These are phyloP conservation scores for Arabidopsis arenosa DNA, from an alignment of 345 rosid species.

Conservation along the genomic window DNA sequence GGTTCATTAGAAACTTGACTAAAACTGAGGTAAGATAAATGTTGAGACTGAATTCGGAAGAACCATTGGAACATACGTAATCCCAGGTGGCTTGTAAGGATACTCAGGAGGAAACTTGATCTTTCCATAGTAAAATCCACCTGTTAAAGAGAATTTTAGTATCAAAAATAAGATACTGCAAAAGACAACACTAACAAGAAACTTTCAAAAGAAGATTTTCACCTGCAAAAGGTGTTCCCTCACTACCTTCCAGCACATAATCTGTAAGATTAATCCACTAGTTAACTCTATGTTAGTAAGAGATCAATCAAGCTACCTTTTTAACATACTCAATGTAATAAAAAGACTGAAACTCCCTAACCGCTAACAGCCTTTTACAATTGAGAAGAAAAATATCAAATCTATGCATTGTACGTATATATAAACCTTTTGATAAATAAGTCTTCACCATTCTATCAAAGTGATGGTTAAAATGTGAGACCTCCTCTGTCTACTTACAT, in stretches of 20 bases:
- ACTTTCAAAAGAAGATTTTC: constrained; percentile 34
- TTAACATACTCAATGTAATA: constrained; percentile 1
- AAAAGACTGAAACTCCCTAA: constrained; percentile 15
- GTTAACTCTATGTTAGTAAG: constrained; percentile 15
- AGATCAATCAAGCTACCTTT: constrained; percentile 7
- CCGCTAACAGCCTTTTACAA: background rate
- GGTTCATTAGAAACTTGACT: constrained; percentile 6
- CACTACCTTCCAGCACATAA: constrained; percentile 95
- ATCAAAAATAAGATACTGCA: constrained; percentile 19
- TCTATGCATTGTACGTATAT: background rate
- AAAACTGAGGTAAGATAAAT: constrained; percentile 9
- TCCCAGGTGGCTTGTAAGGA: constrained; percentile 99
- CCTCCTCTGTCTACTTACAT: background rate
- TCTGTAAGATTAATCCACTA: constrained; percentile 51
- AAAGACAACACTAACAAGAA: constrained; percentile 28
- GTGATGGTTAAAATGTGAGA: background rate
- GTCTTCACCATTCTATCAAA: constrained; percentile 20
- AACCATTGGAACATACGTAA: constrained; percentile 66
- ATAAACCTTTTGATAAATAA: constrained; percentile 1
- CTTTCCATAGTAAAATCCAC: constrained; percentile 87
- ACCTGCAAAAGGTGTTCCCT: constrained; percentile 99
- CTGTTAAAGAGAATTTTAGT: constrained; percentile 41
- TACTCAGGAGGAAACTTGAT: constrained; percentile 97
- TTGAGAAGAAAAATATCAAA: constrained; percentile 11
- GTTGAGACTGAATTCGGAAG: constrained; percentile 25